phyloP scores from a whole-genome alignment of 257 asterid genomes.

The Voacanga thouarsii region DNA sequence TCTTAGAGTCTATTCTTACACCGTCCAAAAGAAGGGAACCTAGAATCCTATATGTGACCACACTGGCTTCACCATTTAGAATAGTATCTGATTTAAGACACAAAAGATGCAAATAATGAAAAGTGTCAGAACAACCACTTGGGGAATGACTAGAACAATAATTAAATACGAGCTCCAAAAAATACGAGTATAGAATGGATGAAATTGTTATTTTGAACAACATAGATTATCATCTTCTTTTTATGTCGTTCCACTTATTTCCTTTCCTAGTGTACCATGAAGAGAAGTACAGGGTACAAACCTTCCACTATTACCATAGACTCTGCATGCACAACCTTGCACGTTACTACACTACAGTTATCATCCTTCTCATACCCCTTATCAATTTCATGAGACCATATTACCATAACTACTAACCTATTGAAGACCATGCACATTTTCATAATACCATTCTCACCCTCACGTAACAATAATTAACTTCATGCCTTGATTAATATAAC shows the following conservation, averaged over 20 bases:
- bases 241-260: neutral
- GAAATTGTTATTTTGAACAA: neutral
- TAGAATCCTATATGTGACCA: constrained; percentile 66
- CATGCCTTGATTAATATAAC: neutral
- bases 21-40: constrained; percentile 85
- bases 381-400: neutral
- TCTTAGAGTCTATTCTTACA: constrained; percentile 82
- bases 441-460: neutral
- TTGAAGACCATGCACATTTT: neutral
- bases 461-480: neutral
- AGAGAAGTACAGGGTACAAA: constrained; percentile 1
- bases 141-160: constrained; percentile 1
- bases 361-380: neutral
- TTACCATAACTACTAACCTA: neutral
- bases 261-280: neutral
- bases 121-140: constrained; percentile 14
- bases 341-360: neutral
- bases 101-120: constrained; percentile 12
- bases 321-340: neutral
- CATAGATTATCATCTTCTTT: neutral
- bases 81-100: constrained; percentile 55
- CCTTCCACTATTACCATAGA: neutral
- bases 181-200: neutral
- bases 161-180: too few relatives aligned
- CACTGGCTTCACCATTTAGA: constrained; percentile 58